phyloP scores from a whole-genome alignment of 2,329 filamentous ascomycete genomes.

The Seiridium cupressi region DNA sequence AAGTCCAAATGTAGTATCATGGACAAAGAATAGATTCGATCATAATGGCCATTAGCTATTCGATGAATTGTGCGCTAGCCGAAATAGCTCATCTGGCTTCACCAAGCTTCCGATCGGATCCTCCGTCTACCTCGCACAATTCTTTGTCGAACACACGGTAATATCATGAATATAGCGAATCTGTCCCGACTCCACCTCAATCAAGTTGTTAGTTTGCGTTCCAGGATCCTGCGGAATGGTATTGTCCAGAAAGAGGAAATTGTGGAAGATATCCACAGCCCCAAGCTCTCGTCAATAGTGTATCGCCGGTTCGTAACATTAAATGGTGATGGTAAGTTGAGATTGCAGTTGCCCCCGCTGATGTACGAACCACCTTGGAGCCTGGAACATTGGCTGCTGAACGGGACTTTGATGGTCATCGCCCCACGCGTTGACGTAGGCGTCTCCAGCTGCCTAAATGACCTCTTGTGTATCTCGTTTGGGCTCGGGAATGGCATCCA shows the following conservation, averaged over 20 bases:
- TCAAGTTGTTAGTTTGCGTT: slow-evolving; percentile 18
- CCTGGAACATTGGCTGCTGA: slow-evolving; percentile 23
- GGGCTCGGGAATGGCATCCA: slow-evolving; percentile 26
- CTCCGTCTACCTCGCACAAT: slow-evolving; percentile 8
- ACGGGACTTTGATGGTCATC: slow-evolving; percentile 22
- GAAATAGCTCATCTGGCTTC: no score
- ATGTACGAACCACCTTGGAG: slow-evolving; percentile 27
- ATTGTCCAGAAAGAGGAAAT: slow-evolving; percentile 21
- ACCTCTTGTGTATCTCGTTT: slow-evolving; percentile 23
- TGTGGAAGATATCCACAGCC: slow-evolving; percentile 17
- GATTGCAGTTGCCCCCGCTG: slow-evolving; percentile 8
- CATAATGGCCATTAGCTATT: no score
- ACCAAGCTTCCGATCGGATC: no score
- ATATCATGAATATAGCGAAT: slow-evolving; percentile 19
- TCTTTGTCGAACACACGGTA: slow-evolving; percentile 17
- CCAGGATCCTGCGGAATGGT: slow-evolving; percentile 13
- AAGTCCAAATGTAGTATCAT: background rate
- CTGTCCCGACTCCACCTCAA: slow-evolving; percentile 18
- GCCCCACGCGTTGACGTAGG: slow-evolving; percentile 26
- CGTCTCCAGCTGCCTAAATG: slow-evolving; percentile 26
- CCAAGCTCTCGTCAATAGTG: slow-evolving; percentile 15
- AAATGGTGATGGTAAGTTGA: slow-evolving; percentile 15
- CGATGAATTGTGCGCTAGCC: no score
- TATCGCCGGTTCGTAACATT: slow-evolving; percentile 13
- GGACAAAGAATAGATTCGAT: no score